phyloP scores from a whole-genome alignment of 176 grass and related monocot species.

The Oryza glumipatula region DNA sequence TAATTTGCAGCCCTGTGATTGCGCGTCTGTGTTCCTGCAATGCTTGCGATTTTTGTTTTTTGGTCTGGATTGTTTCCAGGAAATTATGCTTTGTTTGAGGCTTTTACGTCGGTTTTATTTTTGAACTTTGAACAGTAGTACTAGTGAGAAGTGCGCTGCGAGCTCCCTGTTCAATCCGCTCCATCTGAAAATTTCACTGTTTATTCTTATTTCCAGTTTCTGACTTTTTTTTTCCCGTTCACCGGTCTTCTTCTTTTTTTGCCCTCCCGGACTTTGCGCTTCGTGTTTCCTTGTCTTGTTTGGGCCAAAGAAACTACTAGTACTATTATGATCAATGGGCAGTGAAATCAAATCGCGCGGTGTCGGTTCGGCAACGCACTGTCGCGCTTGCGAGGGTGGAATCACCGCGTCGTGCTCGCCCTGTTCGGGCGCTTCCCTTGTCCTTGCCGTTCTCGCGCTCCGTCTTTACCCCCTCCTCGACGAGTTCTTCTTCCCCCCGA shows the following conservation, averaged over 20 bases:
- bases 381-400: slow-evolving; percentile 6
- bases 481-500: background rate
- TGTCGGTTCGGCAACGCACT: slow-evolving; percentile 10
- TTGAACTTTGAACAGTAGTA: background rate
- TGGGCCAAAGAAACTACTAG: slow-evolving; percentile 1
- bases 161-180: background rate
- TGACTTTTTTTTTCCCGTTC: background rate
- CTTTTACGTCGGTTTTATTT: background rate
- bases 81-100: background rate
- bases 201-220: slow-evolving; percentile 1
- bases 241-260: background rate
- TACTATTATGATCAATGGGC: background rate
- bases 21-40: background rate
- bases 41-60: background rate
- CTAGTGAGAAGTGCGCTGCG: background rate
- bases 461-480: background rate
- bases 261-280: slow-evolving; percentile 38
- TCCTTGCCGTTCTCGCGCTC: background rate
- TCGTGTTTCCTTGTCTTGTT: slow-evolving; percentile 55
- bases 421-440: background rate
- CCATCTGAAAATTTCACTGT: slow-evolving; percentile 45
- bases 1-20: background rate
- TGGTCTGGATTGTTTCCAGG: background rate
- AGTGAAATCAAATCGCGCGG: slow-evolving; percentile 38
- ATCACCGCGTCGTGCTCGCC: slow-evolving; percentile 10